Percentiles rank a stretch among this genome's conserved stretches.
Conservation (phyloP, 805 yeast species). For the Kodamaea sagamina region DNA sequence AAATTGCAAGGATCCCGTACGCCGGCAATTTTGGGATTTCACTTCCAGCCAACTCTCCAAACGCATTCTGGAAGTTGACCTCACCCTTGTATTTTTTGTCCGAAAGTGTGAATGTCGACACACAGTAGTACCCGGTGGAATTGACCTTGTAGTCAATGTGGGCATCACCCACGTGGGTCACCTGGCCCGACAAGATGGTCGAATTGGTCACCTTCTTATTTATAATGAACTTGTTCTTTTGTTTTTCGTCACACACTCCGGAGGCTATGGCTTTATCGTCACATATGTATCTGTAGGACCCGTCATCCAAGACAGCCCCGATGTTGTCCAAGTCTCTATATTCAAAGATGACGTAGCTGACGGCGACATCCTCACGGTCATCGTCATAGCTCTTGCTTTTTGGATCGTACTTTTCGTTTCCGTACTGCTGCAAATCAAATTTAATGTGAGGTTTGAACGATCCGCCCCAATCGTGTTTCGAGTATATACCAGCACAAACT, state of each 20-base stretch:
- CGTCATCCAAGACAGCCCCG: constrained; percentile 55
- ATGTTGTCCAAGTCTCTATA: constrained; percentile 71
- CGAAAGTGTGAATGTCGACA: constrained; percentile 61
- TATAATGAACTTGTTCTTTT: constrained; percentile 66
- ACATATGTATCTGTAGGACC: constrained; percentile 65
- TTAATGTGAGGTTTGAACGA: constrained; percentile 54
- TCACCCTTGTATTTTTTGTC: constrained; percentile 55
- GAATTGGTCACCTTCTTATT: constrained; percentile 47
- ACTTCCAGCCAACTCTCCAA: constrained; percentile 83
- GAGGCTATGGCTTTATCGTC: constrained; percentile 64
- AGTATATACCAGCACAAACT: constrained; percentile 88
- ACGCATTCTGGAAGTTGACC: constrained; percentile 89
- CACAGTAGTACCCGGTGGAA: constrained; percentile 90
- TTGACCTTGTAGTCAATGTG: constrained; percentile 63
- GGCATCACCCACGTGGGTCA: constrained; percentile 60
- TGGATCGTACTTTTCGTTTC: constrained; percentile 29
- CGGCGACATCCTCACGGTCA: constrained; percentile 38
- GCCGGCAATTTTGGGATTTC: constrained; percentile 90
- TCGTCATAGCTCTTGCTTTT: constrained; percentile 23
- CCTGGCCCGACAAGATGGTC: constrained; percentile 55
- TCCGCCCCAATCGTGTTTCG: constrained; percentile 87
- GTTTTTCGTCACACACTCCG: constrained; percentile 50
- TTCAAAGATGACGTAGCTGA: constrained; percentile 79
- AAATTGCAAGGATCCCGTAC: constrained; percentile 81
- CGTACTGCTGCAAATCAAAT: constrained; percentile 30